Evolutionary conservation across 2,329 filamentous ascomycete genomes (phyloP).

Genomic region (Celoporthe dispersa): DNA sequence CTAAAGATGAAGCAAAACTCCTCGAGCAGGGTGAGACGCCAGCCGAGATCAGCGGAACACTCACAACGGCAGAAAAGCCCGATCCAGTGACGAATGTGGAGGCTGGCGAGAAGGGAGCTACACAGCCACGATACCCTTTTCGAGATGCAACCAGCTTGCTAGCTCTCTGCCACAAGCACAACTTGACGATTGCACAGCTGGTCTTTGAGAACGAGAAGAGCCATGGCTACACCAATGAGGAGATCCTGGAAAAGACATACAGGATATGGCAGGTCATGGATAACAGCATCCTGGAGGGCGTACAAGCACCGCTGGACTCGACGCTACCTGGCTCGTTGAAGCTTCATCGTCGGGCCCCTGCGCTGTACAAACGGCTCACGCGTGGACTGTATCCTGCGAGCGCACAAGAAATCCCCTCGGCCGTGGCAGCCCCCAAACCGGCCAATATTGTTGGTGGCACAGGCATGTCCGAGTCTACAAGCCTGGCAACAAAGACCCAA

Average conservation of each 20-base stretch:
- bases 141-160: conserved; percentile 51
- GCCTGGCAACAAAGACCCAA: conserved; percentile 47
- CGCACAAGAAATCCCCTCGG: conserved; percentile 19
- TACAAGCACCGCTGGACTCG: conserved; percentile 48
- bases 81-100: conserved; percentile 26
- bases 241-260: conserved; percentile 51
- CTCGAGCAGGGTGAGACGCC: conserved; percentile 1
- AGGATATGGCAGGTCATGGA: conserved; percentile 59
- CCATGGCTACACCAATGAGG: conserved; percentile 53
- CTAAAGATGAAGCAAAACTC: conserved; percentile 35
- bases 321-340: conserved; percentile 53
- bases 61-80: conserved; percentile 27
- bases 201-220: conserved; percentile 59
- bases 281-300: conserved; percentile 53
- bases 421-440: conserved; percentile 9
- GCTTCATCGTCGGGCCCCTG: conserved; percentile 51
- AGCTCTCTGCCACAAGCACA: conserved; percentile 53
- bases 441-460: conserved; percentile 14
- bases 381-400: conserved; percentile 49
- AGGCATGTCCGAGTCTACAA: conserved; percentile 12
- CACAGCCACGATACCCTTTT: conserved; percentile 51
- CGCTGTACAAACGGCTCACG: conserved; percentile 49
- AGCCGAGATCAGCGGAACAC: conserved; percentile 27
- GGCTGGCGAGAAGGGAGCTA: conserved; percentile 21
- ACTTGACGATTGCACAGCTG: conserved; percentile 55